phyloP scores from a whole-genome alignment of 768 basidiomycete species.

The Agaricus sinodeliciosus region DNA sequence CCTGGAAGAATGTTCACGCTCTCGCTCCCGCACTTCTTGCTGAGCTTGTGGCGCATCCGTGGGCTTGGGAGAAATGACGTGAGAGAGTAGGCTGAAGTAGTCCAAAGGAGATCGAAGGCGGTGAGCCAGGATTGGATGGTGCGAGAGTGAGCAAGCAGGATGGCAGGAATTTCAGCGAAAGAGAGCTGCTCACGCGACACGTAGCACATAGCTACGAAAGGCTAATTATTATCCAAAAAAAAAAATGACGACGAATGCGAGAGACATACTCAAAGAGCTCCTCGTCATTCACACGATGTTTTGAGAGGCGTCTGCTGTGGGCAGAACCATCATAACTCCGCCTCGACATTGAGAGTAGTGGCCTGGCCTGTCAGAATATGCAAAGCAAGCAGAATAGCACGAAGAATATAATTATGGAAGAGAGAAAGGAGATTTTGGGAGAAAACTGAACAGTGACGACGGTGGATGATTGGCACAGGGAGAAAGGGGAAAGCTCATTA shows the following conservation, averaged over 20 bases:
- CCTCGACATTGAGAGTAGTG: constrained; percentile 48
- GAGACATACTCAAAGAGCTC: constrained; percentile 72
- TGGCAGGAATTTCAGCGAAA: constrained; percentile 15
- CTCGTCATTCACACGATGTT: constrained; percentile 75
- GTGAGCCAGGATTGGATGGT: neutral
- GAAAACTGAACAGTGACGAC: neutral
- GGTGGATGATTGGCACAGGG: neutral
- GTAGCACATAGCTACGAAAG: constrained; percentile 61
- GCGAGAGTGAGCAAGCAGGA: constrained; percentile 11
- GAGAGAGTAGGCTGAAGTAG: constrained; percentile 57
- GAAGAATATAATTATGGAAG: neutral
- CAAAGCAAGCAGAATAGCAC: neutral
- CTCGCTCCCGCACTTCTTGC: constrained; percentile 32
- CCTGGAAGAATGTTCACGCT: constrained; percentile 62
- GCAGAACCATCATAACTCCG: constrained; percentile 69
- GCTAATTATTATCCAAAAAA: constrained; percentile 5
- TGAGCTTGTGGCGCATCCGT: constrained; percentile 26
- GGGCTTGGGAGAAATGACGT: constrained; percentile 61
- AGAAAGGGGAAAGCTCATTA: neutral
- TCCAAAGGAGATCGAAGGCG: neutral
- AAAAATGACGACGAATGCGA: constrained; percentile 10
- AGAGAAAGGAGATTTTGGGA: neutral
- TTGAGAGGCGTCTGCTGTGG: constrained; percentile 67
- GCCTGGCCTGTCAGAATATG: constrained; percentile 3
- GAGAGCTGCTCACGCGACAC: constrained; percentile 62